phyloP scores from a whole-genome alignment of 2,329 filamentous ascomycete genomes.

The Trichoderma oligosporum region DNA sequence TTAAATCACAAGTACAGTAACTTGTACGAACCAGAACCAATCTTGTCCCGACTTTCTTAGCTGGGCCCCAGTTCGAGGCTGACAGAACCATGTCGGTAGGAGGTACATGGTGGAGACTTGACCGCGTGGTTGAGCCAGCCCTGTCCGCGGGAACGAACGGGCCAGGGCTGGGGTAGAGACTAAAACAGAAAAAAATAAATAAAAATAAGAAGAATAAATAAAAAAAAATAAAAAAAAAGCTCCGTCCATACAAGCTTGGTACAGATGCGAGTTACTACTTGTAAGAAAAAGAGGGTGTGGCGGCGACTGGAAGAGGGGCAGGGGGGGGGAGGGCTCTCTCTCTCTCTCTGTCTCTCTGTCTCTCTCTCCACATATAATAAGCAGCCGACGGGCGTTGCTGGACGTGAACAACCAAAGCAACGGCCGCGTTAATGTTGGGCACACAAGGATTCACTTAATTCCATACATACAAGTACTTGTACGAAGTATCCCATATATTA shows the following conservation, averaged over 20 bases:
- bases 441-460: constrained; percentile 12
- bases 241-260: constrained; percentile 18
- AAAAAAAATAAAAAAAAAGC: too few relatives aligned
- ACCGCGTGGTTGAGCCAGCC: constrained; percentile 21
- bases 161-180: constrained; percentile 18
- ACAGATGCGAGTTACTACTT: constrained; percentile 13
- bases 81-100: constrained; percentile 19
- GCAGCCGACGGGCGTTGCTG: constrained; percentile 12
- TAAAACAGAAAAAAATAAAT: too few relatives aligned
- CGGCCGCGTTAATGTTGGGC: constrained; percentile 15
- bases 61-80: constrained; percentile 14
- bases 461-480: constrained; percentile 5
- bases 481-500: not conserved
- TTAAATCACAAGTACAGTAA: too few relatives aligned
- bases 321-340: too few relatives aligned
- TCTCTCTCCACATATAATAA: constrained; percentile 10
- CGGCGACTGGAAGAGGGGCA: constrained; percentile 6
- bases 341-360: too few relatives aligned
- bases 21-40: too few relatives aligned
- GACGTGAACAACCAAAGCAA: not conserved
- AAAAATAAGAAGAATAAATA: too few relatives aligned
- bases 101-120: constrained; percentile 15
- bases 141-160: constrained; percentile 19
- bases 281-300: constrained; percentile 4
- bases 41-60: not conserved